A percentile compares a stretch with the other conserved stretches of the same genome.
These are phyloP conservation scores for Annulohypoxylon stygium DNA, from an alignment of 495 filamentous ascomycete species.

Conservation along the genomic window DNA sequence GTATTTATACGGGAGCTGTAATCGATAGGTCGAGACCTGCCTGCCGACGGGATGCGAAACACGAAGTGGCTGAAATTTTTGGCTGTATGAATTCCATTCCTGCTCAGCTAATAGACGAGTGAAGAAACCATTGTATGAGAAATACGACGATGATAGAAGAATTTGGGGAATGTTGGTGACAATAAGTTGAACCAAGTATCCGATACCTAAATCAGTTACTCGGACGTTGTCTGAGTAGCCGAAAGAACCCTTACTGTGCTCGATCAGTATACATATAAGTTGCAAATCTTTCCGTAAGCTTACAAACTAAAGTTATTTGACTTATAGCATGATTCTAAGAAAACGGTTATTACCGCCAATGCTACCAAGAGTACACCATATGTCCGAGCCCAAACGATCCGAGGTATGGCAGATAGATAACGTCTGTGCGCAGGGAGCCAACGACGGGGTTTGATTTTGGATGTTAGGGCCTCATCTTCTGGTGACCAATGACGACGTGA, in stretches of 20 bases:
- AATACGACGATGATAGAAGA: constrained; percentile 35
- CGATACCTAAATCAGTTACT: not conserved
- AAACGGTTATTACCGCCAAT: not conserved
- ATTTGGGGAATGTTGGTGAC: constrained; percentile 37
- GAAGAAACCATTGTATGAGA: constrained; percentile 34
- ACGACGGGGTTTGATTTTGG: constrained; percentile 4
- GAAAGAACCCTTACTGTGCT: constrained; percentile 6
- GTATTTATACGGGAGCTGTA: constrained; percentile 34
- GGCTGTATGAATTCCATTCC: constrained; percentile 37
- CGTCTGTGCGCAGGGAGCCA: constrained; percentile 9
- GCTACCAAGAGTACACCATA: constrained; percentile 5
- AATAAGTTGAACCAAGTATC: constrained; percentile 16
- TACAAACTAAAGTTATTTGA: constrained; percentile 15
- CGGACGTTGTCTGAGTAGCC: not conserved
- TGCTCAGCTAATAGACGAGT: constrained; percentile 32
- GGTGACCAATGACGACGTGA: constrained; percentile 5
- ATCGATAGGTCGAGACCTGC: constrained; percentile 33
- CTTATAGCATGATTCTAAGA: not conserved
- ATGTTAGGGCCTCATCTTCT: not conserved
- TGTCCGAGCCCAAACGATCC: not conserved
- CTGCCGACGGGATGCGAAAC: constrained; percentile 33
- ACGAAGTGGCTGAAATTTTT: constrained; percentile 26
- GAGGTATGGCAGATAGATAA: constrained; percentile 6
- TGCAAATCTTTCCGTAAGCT: not conserved
- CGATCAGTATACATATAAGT: not conserved